Evolutionary conservation across 139 green algal species (phyloP), one percentile per base, ranked within the genome.

Genomic region (Picochlorum costavermella): DNA sequence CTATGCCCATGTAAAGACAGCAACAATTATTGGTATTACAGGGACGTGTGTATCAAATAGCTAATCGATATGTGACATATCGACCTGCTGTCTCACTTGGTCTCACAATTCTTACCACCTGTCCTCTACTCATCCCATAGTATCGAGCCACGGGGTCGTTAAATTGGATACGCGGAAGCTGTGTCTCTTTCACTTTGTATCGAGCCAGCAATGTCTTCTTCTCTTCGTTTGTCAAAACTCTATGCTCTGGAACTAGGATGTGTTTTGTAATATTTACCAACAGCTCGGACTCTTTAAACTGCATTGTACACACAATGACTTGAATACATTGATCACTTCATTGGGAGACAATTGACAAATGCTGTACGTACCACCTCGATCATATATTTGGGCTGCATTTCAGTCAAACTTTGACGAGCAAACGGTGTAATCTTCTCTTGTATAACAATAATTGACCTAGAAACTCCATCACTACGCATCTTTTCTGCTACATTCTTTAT

Each of bases 201-300:
- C 91, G 75, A 11, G 84, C 80, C 23, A 98, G 83, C 50, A 98
- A 77, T 33, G 76, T 82, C 43, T 81, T 68, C 78, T 97, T 98
- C 76, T 98, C 88, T 37, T 93, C 86, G 1, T 65, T 31, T 8
- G 67, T 86, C 31, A 98, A 69, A 20, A 97, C 78, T 33, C 81
- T 63, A 76, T 98, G 92, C 73, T 90, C 59, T 0, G 92, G 92
- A 30, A 98, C 92, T 45, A 97, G 77, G 44, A 86, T 75, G 68
- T 98, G 92, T 68, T 96, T 80, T 4, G 86, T 97, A 68, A 98
- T 96, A 81, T 98, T 97, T 45, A 98, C 86, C 48, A 96, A 77
- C 53, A 96, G 82, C 86, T 98, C 92, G 11, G 69, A 61, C 75
- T 96, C 91, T 36, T 86, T 77, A 61, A 95, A 94, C 69, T 53